These are phyloP conservation scores for Mucor ambiguus DNA, from an alignment of 371 early-diverging fungal genomes.

Conservation along the genomic window DNA sequence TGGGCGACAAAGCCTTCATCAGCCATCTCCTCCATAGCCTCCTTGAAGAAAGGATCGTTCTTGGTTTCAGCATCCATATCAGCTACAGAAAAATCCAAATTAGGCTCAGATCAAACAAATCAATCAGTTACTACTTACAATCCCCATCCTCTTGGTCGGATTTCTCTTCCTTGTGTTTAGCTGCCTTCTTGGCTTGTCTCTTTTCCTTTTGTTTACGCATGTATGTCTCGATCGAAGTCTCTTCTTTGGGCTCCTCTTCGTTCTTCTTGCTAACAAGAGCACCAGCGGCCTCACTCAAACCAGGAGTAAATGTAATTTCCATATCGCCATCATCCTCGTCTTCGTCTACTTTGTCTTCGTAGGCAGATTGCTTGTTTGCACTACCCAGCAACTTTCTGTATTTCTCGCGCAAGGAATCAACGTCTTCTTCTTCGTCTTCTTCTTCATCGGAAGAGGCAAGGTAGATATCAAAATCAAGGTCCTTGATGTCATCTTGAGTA, in stretches of 20 bases:
- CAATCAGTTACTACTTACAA: slow-evolving; percentile 19
- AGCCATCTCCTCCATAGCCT: slow-evolving; percentile 57
- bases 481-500: slow-evolving; percentile 85
- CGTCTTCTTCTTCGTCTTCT: slow-evolving; percentile 63
- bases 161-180: slow-evolving; percentile 36
- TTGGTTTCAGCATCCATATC: slow-evolving; percentile 60
- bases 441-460: slow-evolving; percentile 81
- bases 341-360: slow-evolving; percentile 44
- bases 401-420: slow-evolving; percentile 59
- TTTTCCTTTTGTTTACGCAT: slow-evolving; percentile 85
- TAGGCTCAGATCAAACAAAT: background rate
- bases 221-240: slow-evolving; percentile 76
- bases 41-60: slow-evolving; percentile 75
- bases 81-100: slow-evolving; percentile 6
- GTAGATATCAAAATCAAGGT: slow-evolving; percentile 90
- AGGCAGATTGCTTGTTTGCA: slow-evolving; percentile 27
- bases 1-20: slow-evolving; percentile 34
- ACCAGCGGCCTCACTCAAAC: slow-evolving; percentile 76
- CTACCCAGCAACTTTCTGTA: slow-evolving; percentile 67
- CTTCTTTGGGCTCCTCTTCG: slow-evolving; percentile 44
- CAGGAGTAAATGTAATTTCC: slow-evolving; percentile 97
- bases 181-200: slow-evolving; percentile 64
- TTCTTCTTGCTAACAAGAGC: slow-evolving; percentile 50
- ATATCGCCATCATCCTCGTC: slow-evolving; percentile 75
- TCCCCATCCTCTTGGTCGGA: slow-evolving; percentile 39